Evolutionary conservation across 345 rosid species (phyloP).

Genomic region (Raphanus raphanistrum): DNA sequence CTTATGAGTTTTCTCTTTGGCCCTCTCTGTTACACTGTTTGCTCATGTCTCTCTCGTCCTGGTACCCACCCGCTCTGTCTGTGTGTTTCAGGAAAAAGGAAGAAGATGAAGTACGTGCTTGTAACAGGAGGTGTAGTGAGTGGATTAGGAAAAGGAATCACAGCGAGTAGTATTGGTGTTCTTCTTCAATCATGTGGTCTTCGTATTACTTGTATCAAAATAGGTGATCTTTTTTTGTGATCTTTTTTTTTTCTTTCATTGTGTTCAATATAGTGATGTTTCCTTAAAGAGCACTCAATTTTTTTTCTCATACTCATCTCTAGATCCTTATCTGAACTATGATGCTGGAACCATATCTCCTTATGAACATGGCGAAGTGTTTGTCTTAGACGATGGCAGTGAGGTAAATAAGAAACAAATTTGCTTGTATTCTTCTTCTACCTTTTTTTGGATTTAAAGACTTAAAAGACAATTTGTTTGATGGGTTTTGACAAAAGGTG

Average conservation of each 20-base stretch:
- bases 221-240: conserved; percentile 50
- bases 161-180: conserved; percentile 60
- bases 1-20: neutral
- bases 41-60: conserved; percentile 5
- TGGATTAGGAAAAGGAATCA: conserved; percentile 65
- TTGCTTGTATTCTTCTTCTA: neutral
- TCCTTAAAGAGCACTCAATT: neutral
- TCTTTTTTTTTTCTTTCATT: neutral
- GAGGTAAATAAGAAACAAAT: conserved; percentile 53
- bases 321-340: conserved; percentile 88
- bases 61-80: neutral
- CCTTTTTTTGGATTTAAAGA: neutral
- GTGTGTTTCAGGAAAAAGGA: conserved; percentile 8
- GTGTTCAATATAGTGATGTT: neutral
- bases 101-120: conserved; percentile 55
- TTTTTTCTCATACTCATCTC: neutral
- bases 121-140: conserved; percentile 65
- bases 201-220: conserved; percentile 73
- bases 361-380: conserved; percentile 91
- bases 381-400: conserved; percentile 89
- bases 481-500: conserved; percentile 44
- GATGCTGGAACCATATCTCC: conserved; percentile 98
- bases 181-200: conserved; percentile 72
- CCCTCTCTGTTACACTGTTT: neutral
- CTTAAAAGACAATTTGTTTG: neutral